A percentile compares a stretch with the other conserved stretches of the same genome.
These are phyloP conservation scores for Candida neerlandica DNA, from an alignment of 1,139 yeast genomes.

Conservation along the genomic window DNA sequence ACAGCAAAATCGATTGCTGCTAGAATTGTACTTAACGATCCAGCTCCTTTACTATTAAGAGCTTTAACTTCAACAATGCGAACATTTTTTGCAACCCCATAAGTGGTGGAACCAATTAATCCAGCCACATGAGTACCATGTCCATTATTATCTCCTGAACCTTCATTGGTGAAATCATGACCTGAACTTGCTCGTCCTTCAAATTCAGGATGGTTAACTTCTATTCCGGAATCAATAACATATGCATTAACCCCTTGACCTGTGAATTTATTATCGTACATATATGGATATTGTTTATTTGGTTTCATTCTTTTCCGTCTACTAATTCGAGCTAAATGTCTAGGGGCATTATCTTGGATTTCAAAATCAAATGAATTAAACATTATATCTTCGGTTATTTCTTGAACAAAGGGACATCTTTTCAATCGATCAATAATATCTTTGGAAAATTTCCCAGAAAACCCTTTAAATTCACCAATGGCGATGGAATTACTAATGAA, in stretches of 20 bases:
- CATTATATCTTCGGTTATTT: constrained; percentile 58
- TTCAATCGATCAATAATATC: constrained; percentile 50
- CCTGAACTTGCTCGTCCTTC: constrained; percentile 63
- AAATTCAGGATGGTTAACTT: constrained; percentile 61
- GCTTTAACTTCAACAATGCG: constrained; percentile 72
- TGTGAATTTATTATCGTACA: constrained; percentile 26
- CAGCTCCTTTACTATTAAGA: constrained; percentile 61
- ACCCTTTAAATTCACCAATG: constrained; percentile 67
- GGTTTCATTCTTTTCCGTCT: constrained; percentile 41
- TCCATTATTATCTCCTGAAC: constrained; percentile 65
- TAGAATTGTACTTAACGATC: constrained; percentile 66
- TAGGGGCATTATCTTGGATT: constrained; percentile 54
- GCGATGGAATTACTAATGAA: constrained; percentile 49
- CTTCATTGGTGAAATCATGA: constrained; percentile 63
- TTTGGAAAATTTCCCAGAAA: constrained; percentile 59
- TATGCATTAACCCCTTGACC: constrained; percentile 64
- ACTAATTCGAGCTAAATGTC: constrained; percentile 69
- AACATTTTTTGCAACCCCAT: constrained; percentile 77
- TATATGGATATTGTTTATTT: constrained; percentile 23
- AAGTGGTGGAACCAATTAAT: constrained; percentile 72
- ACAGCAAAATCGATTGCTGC: constrained; percentile 74
- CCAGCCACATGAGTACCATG: constrained; percentile 94
- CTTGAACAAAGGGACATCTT: constrained; percentile 53
- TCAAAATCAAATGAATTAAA: constrained; percentile 47
- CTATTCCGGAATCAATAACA: constrained; percentile 80